These are phyloP conservation scores for Candolleomyces efflorescens DNA, from an alignment of 768 basidiomycete genomes.

Conservation along the genomic window DNA sequence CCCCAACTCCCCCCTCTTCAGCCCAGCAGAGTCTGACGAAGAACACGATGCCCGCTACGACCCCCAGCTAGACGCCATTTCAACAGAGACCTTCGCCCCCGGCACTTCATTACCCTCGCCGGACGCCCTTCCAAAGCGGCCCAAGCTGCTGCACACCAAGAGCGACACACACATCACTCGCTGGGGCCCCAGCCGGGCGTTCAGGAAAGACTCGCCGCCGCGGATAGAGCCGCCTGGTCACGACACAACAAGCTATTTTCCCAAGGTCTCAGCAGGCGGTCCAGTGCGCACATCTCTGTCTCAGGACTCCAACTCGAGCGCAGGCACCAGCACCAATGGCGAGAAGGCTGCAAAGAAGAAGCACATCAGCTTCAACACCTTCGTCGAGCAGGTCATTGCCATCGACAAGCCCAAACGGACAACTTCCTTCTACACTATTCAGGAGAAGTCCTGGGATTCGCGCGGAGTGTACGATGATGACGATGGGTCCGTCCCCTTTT, in stretches of 20 bases:
- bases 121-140: constrained; percentile 34
- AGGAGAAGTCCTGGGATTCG: neutral
- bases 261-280: constrained; percentile 15
- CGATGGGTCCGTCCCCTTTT: constrained; percentile 47
- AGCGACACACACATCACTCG: constrained; percentile 80
- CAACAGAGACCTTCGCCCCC: constrained; percentile 1
- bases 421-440: constrained; percentile 21
- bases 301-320: constrained; percentile 31
- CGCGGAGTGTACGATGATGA: constrained; percentile 43
- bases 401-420: constrained; percentile 69
- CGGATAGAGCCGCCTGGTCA: constrained; percentile 43
- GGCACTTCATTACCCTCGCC: constrained; percentile 9
- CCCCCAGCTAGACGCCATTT: constrained; percentile 11
- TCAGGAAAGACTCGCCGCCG: constrained; percentile 69
- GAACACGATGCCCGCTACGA: constrained; percentile 30
- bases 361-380: constrained; percentile 97
- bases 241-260: constrained; percentile 12
- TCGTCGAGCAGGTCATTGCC: constrained; percentile 94
- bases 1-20: constrained; percentile 59
- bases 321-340: constrained; percentile 18
- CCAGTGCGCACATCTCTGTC: constrained; percentile 25
- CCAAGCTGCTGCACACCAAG: constrained; percentile 74
- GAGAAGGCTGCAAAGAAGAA: constrained; percentile 53
- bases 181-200: constrained; percentile 43
- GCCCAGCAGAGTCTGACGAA: constrained; percentile 51